A percentile compares a stretch with the other conserved stretches of the same genome.
These are phyloP conservation scores for Ballota nigra DNA, from an alignment of 257 asterid species.

Conservation along the genomic window DNA sequence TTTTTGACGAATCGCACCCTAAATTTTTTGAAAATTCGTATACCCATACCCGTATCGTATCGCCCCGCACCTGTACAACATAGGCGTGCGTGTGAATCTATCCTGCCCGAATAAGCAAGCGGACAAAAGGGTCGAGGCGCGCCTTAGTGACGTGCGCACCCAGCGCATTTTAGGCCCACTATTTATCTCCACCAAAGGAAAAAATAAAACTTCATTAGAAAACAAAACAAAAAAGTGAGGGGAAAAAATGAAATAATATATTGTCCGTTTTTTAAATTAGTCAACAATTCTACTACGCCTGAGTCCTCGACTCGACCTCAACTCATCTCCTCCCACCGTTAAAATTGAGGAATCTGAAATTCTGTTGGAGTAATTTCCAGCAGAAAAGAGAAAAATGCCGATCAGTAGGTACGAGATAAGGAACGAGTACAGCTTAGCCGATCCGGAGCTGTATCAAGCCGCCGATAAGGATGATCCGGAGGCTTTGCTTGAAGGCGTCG, in stretches of 20 bases:
- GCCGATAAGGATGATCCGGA: constrained; percentile 99
- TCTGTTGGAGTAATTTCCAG: constrained; percentile 22
- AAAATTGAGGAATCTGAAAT: constrained; percentile 13
- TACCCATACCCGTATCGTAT: too few species aligned
- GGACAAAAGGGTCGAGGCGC: not conserved
- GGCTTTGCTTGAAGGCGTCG: constrained; percentile 94
- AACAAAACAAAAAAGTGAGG: not conserved
- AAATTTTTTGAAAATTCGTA: too few species aligned
- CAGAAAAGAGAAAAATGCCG: constrained; percentile 57
- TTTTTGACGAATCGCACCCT: too few species aligned
- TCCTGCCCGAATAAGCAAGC: too few species aligned
- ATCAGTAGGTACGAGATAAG: constrained; percentile 82
- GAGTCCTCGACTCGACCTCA: constrained; percentile 22
- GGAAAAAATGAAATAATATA: not conserved
- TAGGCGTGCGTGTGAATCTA: too few species aligned
- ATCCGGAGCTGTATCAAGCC: constrained; percentile 79
- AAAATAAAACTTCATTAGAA: not conserved
- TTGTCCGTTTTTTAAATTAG: constrained; percentile 22
- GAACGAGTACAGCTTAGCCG: constrained; percentile 85
- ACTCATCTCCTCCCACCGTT: not conserved
- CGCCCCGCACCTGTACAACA: too few species aligned
- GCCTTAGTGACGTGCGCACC: constrained; percentile 3
- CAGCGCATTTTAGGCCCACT: constrained; percentile 14
- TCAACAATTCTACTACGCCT: constrained; percentile 24
- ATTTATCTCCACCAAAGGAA: not conserved